phyloP scores from a whole-genome alignment of 768 basidiomycete species.

The Suillus spraguei region DNA sequence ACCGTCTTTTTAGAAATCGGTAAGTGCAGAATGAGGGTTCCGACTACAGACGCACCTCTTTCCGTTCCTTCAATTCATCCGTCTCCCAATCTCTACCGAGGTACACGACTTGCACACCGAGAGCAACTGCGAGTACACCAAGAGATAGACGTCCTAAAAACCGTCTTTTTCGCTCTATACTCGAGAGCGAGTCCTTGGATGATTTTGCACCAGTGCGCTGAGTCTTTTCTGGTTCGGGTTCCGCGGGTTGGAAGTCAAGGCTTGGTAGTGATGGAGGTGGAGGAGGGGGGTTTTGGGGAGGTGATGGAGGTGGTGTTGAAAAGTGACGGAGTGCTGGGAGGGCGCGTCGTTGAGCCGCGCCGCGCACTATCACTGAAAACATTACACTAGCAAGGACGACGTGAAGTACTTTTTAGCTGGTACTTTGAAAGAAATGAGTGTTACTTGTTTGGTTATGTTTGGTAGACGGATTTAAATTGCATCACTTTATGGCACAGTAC shows the following conservation, averaged over 20 bases:
- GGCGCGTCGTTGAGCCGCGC: conserved; percentile 23
- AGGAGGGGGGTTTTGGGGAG: conserved; percentile 11
- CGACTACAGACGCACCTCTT: conserved; percentile 49
- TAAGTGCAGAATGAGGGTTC: not conserved
- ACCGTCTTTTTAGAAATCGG: conserved; percentile 42
- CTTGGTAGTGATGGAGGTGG: conserved; percentile 40
- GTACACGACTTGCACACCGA: conserved; percentile 59
- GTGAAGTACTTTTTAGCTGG: not conserved
- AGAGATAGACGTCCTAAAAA: conserved; percentile 57
- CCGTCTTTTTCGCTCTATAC: conserved; percentile 72
- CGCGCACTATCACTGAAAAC: conserved; percentile 27
- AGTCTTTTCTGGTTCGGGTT: conserved; percentile 40
- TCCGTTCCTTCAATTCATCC: conserved; percentile 66
- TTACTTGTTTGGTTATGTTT: conserved; percentile 2
- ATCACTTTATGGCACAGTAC: too few relatives aligned
- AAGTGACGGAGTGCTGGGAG: conserved; percentile 25
- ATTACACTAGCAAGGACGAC: conserved; percentile 15
- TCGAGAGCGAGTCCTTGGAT: conserved; percentile 75
- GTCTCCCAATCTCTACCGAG: conserved; percentile 81
- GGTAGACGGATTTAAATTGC: not conserved
- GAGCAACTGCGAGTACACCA: conserved; percentile 53
- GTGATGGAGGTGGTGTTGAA: conserved; percentile 25
- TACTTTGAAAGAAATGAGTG: not conserved
- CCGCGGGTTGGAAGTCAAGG: conserved; percentile 67
- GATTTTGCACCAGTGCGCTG: conserved; percentile 77